Base-by-base conservation (phyloP, 106 monocot species). In the Allium sativum region DNA sequence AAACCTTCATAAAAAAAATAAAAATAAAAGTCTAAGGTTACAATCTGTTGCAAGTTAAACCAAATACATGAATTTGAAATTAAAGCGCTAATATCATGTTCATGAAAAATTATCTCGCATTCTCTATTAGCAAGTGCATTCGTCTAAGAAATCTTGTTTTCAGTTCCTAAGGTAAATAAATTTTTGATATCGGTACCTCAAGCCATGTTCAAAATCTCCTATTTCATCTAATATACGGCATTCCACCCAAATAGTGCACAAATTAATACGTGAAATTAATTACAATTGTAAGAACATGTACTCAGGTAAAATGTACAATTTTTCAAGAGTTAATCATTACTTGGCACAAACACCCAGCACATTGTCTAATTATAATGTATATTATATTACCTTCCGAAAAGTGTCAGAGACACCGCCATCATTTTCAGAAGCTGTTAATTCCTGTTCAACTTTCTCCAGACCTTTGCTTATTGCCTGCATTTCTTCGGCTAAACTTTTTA, bases 401-500 rank as follows among this genome's bases (percentile, higher is more conserved):
- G 48, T 76, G 45, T 69, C 73, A 48, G 94, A 90, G 52, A 79
- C 65, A 68, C 77, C 77, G 52, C 83, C 89, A 70, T 86, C 94
- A 66, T 77, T 95, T 72, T 87, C 86, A 51, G 86, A 95, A 67
- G 89, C 63, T 41, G 76, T 73, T 52, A 84, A 53, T 68, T 95
- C 94, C 45, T 90, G 74, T 67, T 90, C 90, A 62, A 95, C 90
- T 59, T 89, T 86, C 66, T 83, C 83, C 14, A 95, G 40, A 59
- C 94, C 94, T 78, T 90, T 84, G 45, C 67, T 83, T 70, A 95
- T 81, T 16, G 89, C 85, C 69, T 89, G 83, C 94, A 89, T 94
- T 68, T 86, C 86, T 56, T 94, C 94, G 12, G 94, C 90, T 58
- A 95, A 72, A 46, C 68, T 71, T 68, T 90, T 95, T 55, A 90